A percentile compares a stretch with the other conserved stretches of the same genome.
phyloP scores from a whole-genome alignment of 257 asterid species.

The Knoxia roxburghii region DNA sequence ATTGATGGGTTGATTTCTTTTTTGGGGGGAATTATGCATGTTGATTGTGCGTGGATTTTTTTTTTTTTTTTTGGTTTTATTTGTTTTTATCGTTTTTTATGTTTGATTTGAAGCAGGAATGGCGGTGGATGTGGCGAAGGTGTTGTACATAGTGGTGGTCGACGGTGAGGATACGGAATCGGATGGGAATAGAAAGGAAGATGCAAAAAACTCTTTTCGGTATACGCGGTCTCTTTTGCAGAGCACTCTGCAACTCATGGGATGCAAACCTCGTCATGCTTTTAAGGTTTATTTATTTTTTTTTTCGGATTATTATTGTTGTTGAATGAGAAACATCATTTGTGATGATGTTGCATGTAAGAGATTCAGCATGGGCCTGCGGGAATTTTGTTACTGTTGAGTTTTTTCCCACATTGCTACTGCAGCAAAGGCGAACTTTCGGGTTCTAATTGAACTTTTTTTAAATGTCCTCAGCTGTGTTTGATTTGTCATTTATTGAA shows the following conservation, averaged over 20 bases:
- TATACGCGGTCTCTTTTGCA: slow-evolving; percentile 92
- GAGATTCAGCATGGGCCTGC: not conserved
- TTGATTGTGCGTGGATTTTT: not conserved
- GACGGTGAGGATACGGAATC: slow-evolving; percentile 32
- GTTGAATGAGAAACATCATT: not conserved
- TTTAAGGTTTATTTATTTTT: slow-evolving; percentile 53
- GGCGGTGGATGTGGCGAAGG: slow-evolving; percentile 64
- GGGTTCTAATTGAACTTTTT: not conserved
- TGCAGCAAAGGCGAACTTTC: too few species aligned
- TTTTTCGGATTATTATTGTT: not conserved
- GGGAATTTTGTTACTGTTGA: too few species aligned
- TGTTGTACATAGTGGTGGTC: slow-evolving; percentile 74
- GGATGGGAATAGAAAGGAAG: slow-evolving; percentile 27
- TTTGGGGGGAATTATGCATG: not conserved
- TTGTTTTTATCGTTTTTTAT: slow-evolving; percentile 9
- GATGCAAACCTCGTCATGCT: slow-evolving; percentile 96
- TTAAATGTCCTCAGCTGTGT: not conserved
- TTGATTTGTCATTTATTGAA: not conserved
- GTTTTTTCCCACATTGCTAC: too few species aligned
- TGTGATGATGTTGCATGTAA: slow-evolving; percentile 4
- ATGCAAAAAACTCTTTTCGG: slow-evolving; percentile 53
- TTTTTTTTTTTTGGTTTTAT: not conserved
- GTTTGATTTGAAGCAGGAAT: slow-evolving; percentile 36
- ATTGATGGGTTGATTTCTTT: not conserved
- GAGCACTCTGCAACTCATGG: slow-evolving; percentile 96